Evolutionary conservation across 192 early-diverging fungal genomes (phyloP).

Genomic region (Physocladia obscura): DNA sequence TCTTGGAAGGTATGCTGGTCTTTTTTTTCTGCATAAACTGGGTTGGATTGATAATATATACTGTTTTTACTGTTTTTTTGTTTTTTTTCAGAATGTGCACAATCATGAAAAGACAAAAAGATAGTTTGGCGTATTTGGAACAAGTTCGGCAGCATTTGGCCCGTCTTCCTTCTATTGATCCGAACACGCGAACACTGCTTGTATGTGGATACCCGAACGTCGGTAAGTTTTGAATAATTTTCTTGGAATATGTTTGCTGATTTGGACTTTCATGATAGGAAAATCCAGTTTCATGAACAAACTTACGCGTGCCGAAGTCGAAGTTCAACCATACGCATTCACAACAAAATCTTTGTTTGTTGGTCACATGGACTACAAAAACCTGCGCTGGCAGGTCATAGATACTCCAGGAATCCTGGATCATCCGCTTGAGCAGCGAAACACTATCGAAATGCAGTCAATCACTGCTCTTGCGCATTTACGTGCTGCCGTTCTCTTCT

Average conservation of each 20-base stretch:
- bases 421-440: conserved; percentile 97
- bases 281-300: conserved; percentile 99
- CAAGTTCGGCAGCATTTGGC: conserved; percentile 99
- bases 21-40: too few relatives aligned
- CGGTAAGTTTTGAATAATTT: too few relatives aligned
- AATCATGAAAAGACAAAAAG: conserved; percentile 98
- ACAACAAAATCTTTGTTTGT: conserved; percentile 99
- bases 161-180: conserved; percentile 97
- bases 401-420: conserved; percentile 99
- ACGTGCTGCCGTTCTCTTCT: conserved; percentile 93
- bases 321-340: conserved; percentile 99
- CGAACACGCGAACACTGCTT: conserved; percentile 97
- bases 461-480: conserved; percentile 98
- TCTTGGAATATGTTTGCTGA: too few relatives aligned
- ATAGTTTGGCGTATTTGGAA: conserved; percentile 93
- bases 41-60: too few relatives aligned
- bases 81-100: conserved; percentile 87
- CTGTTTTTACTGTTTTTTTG: not conserved
- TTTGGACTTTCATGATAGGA: not conserved
- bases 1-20: conserved; percentile 64
- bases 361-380: conserved; percentile 99
- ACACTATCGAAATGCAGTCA: conserved; percentile 99
- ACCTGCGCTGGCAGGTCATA: conserved; percentile 99
- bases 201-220: conserved; percentile 99
- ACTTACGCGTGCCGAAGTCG: conserved; percentile 97